A percentile compares a stretch with the other conserved stretches of the same genome.
phyloP scores from a whole-genome alignment of 768 basidiomycete species.

The Lentinula aciculospora region DNA sequence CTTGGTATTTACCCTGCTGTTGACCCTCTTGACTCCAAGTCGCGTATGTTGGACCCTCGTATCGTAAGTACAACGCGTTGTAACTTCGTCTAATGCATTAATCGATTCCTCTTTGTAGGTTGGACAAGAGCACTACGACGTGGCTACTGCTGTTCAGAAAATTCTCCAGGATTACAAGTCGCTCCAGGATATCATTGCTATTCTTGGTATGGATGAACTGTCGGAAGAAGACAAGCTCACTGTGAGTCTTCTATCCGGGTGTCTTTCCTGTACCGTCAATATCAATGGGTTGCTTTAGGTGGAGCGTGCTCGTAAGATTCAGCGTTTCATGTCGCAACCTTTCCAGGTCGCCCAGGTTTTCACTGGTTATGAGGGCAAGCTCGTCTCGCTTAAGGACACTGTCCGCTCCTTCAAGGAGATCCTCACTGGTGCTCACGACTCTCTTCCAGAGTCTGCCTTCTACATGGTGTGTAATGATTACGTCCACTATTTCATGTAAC shows the following conservation, averaged over 20 bases:
- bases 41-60: conserved; percentile 99
- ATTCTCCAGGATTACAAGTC: conserved; percentile 97
- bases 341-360: conserved; percentile 99
- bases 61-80: conserved; percentile 55
- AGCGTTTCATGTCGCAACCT: conserved; percentile 99
- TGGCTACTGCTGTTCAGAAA: conserved; percentile 96
- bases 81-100: conserved; percentile 1
- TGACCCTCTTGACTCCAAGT: conserved; percentile 99
- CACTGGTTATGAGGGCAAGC: conserved; percentile 98
- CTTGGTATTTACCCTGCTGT: conserved; percentile 99
- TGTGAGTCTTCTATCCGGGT: conserved; percentile 39
- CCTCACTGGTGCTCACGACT: conserved; percentile 82
- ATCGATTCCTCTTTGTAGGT: conserved; percentile 38
- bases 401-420: conserved; percentile 98
- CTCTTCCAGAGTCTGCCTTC: conserved; percentile 93
- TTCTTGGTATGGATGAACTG: conserved; percentile 99
- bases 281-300: conserved; percentile 44
- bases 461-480: conserved; percentile 65
- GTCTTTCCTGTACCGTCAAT: background rate
- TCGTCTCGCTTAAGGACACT: conserved; percentile 95
- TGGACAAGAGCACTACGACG: conserved; percentile 90
- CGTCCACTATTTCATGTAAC: background rate
- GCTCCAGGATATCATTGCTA: conserved; percentile 99
- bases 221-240: conserved; percentile 99
- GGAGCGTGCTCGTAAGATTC: conserved; percentile 97